A percentile compares a stretch with the other conserved stretches of the same genome.
phyloP scores from a whole-genome alignment of 768 basidiomycete genomes.

The Macrocybe gigantea region DNA sequence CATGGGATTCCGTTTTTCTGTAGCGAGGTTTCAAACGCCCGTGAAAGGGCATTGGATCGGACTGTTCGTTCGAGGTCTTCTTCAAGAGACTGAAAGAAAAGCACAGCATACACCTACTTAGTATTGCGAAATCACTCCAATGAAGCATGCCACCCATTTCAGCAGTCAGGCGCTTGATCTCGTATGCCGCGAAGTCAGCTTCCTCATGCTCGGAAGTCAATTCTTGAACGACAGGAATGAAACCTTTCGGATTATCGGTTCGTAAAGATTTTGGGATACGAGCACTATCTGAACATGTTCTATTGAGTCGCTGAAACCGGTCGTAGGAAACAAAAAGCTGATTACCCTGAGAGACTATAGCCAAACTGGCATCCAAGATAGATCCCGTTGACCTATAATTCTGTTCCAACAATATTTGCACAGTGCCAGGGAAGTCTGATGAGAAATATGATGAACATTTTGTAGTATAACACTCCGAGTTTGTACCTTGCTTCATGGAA shows the following conservation, averaged over 20 bases:
- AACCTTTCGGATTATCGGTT: constrained; percentile 61
- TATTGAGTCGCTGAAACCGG: not conserved
- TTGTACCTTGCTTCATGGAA: constrained; percentile 60
- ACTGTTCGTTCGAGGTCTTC: constrained; percentile 36
- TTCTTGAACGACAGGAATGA: constrained; percentile 48
- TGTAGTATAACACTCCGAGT: not conserved
- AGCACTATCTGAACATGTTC: constrained; percentile 47
- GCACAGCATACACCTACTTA: constrained; percentile 43
- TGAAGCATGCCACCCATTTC: constrained; percentile 63
- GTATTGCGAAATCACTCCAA: constrained; percentile 78
- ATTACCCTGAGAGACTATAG: constrained; percentile 78
- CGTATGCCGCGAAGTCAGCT: constrained; percentile 63
- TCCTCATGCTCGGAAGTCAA: constrained; percentile 57
- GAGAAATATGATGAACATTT: not conserved
- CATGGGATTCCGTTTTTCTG: constrained; percentile 78
- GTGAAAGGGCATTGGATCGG: constrained; percentile 75
- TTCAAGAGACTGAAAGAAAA: not conserved
- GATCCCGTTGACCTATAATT: constrained; percentile 83
- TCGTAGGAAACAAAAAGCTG: not conserved
- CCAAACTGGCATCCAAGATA: constrained; percentile 67
- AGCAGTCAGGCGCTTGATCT: constrained; percentile 75
- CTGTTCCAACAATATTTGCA: constrained; percentile 73
- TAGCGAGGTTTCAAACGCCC: constrained; percentile 67
- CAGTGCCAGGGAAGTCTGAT: constrained; percentile 57
- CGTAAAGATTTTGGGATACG: constrained; percentile 71